phyloP scores from a whole-genome alignment of 768 basidiomycete genomes.

The Psilocybe tampanensis region DNA sequence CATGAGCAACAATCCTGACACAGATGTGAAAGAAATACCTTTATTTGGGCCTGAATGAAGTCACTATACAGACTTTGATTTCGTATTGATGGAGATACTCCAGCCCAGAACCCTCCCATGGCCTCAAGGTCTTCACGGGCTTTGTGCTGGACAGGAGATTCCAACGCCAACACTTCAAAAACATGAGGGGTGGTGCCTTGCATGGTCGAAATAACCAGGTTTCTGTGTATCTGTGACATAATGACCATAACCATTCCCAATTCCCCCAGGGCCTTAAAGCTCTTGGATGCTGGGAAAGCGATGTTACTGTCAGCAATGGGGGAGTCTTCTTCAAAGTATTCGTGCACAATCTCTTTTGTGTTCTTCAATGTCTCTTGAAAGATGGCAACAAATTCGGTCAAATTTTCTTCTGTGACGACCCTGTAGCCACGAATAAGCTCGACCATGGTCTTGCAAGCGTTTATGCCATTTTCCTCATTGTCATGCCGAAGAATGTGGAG shows the following conservation, averaged over 20 bases:
- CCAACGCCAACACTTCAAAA: slow-evolving; percentile 75
- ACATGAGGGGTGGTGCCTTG: slow-evolving; percentile 75
- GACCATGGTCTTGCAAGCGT: slow-evolving; percentile 88
- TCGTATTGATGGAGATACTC: slow-evolving; percentile 75
- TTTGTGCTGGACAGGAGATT: slow-evolving; percentile 80
- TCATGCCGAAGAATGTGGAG: slow-evolving; percentile 83
- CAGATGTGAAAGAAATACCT: slow-evolving; percentile 48
- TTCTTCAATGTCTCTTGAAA: slow-evolving; percentile 80
- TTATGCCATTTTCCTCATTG: slow-evolving; percentile 94
- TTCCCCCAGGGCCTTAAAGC: slow-evolving; percentile 94
- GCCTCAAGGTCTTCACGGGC: slow-evolving; percentile 80
- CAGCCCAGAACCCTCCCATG: slow-evolving; percentile 81
- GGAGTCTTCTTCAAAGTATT: slow-evolving; percentile 74
- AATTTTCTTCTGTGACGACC: slow-evolving; percentile 67
- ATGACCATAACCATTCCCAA: slow-evolving; percentile 91
- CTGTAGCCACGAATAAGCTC: slow-evolving; percentile 85
- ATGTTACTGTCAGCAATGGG: slow-evolving; percentile 52
- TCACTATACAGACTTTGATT: slow-evolving; percentile 79
- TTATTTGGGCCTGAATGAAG: slow-evolving; percentile 87
- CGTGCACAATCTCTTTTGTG: slow-evolving; percentile 69
- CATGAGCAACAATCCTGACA: not conserved
- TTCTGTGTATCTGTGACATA: slow-evolving; percentile 81
- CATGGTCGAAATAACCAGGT: slow-evolving; percentile 64
- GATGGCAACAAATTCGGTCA: slow-evolving; percentile 78
- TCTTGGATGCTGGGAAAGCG: slow-evolving; percentile 72